Conservation (phyloP, 2,329 filamentous ascomycete species). For the Pestalotiopsis fici region DNA sequence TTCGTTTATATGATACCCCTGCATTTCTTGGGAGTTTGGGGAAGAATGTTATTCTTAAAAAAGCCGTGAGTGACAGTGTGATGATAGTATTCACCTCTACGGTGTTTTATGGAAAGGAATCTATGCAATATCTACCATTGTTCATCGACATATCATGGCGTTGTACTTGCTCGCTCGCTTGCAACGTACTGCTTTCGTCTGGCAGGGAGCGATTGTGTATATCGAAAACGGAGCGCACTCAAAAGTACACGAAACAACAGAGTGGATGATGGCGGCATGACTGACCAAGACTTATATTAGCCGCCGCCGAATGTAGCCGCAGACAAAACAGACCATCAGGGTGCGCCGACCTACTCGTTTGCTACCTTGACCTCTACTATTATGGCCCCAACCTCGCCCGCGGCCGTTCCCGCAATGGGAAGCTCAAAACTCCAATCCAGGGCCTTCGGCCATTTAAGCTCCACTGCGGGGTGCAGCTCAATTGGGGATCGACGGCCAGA, state of each 20-base stretch:
- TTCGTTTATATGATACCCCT: constrained; percentile 9
- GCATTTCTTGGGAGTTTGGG: neutral
- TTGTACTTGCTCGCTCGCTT: too few relatives aligned
- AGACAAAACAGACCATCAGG: neutral
- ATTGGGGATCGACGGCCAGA: neutral
- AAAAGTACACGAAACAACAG: neutral
- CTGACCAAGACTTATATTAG: neutral
- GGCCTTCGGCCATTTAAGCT: neutral
- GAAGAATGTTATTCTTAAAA: neutral
- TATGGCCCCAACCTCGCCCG: neutral
- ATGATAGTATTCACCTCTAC: neutral
- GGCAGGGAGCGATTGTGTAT: neutral
- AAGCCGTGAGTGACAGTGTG: neutral
- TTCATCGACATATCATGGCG: too few relatives aligned
- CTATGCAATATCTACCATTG: too few relatives aligned
- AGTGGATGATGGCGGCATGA: neutral
- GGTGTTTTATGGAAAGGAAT: too few relatives aligned
- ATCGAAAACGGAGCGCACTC: neutral
- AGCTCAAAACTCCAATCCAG: neutral
- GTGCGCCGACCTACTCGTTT: neutral
- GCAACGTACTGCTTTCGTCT: too few relatives aligned
- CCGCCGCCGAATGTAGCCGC: neutral
- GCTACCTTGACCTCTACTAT: too few relatives aligned
- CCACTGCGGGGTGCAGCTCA: constrained; percentile 8
- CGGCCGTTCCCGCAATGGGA: constrained; percentile 4